A percentile compares a stretch with the other conserved stretches of the same genome.
These are phyloP conservation scores for Oidiodendron maius DNA, from an alignment of 495 filamentous ascomycete genomes.

Conservation along the genomic window DNA sequence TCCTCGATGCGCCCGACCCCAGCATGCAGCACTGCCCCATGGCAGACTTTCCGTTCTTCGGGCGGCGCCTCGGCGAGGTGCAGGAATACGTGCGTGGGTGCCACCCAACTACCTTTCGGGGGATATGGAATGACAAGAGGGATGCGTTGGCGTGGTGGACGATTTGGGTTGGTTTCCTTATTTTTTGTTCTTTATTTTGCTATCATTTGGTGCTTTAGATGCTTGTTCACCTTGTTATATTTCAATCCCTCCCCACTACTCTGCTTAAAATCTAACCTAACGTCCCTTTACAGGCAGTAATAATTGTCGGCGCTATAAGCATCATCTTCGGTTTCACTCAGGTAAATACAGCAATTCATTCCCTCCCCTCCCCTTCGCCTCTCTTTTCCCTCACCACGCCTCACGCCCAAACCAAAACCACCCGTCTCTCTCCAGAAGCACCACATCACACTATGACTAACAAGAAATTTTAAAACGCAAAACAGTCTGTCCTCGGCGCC, in stretches of 20 bases:
- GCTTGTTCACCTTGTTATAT: no score
- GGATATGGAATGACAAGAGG: slow-evolving; percentile 9
- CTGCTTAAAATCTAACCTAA: no score
- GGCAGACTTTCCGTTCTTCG: slow-evolving; percentile 10
- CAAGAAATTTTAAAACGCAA: no score
- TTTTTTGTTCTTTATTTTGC: background rate
- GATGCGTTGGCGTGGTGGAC: slow-evolving; percentile 7
- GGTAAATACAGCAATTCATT: no score
- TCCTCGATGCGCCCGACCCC: slow-evolving; percentile 1
- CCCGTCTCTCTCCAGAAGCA: no score
- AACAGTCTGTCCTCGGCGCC: no score
- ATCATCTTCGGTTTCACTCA: background rate
- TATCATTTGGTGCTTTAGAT: no score
- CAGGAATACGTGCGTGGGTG: slow-evolving; percentile 6
- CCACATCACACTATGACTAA: no score
- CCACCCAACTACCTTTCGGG: background rate
- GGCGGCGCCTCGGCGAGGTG: slow-evolving; percentile 4
- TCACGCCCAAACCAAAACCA: no score
- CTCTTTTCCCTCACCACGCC: no score
- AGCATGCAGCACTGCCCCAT: background rate
- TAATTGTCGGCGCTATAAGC: background rate
- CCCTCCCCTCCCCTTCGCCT: no score
- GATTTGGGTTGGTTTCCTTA: slow-evolving; percentile 11
- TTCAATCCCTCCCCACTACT: no score
- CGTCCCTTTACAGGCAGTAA: slow-evolving; percentile 7